A percentile compares a stretch with the other conserved stretches of the same genome.
These are phyloP conservation scores for Fusarium phyllophilum DNA, from an alignment of 2,329 filamentous ascomycete species.

Conservation along the genomic window DNA sequence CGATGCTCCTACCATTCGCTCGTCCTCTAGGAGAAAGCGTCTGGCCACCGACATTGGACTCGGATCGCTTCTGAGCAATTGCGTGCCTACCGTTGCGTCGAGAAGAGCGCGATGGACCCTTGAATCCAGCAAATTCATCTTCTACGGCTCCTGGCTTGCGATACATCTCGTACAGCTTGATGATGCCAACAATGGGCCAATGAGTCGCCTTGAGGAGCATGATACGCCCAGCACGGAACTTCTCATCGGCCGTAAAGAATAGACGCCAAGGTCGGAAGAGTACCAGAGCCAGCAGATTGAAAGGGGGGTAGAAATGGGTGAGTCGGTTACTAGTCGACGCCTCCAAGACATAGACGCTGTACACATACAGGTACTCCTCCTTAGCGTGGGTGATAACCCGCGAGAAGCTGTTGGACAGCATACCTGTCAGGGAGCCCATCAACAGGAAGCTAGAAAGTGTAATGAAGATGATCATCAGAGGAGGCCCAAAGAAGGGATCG, in stretches of 20 bases:
- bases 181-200: slow-evolving; percentile 74
- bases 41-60: slow-evolving; percentile 26
- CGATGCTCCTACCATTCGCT: slow-evolving; percentile 26
- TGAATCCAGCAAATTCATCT: slow-evolving; percentile 60
- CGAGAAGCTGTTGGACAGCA: slow-evolving; percentile 80
- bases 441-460: slow-evolving; percentile 81
- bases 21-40: slow-evolving; percentile 31
- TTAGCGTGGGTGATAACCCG: slow-evolving; percentile 70
- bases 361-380: slow-evolving; percentile 85
- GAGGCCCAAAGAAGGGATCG: slow-evolving; percentile 67
- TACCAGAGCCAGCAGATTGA: slow-evolving; percentile 78
- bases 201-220: slow-evolving; percentile 71
- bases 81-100: slow-evolving; percentile 33
- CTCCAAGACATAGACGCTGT: slow-evolving; percentile 71
- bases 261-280: slow-evolving; percentile 78
- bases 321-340: slow-evolving; percentile 75
- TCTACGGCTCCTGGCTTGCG: slow-evolving; percentile 49
- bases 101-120: slow-evolving; percentile 54
- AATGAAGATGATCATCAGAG: slow-evolving; percentile 77
- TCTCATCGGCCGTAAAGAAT: slow-evolving; percentile 70
- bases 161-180: slow-evolving; percentile 72
- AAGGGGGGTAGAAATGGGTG: slow-evolving; percentile 76
- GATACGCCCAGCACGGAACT: slow-evolving; percentile 71
- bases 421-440: slow-evolving; percentile 80
- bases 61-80: slow-evolving; percentile 31